phyloP scores from a whole-genome alignment of 2,329 filamentous ascomycete species.

The Ophiostoma sp. region DNA sequence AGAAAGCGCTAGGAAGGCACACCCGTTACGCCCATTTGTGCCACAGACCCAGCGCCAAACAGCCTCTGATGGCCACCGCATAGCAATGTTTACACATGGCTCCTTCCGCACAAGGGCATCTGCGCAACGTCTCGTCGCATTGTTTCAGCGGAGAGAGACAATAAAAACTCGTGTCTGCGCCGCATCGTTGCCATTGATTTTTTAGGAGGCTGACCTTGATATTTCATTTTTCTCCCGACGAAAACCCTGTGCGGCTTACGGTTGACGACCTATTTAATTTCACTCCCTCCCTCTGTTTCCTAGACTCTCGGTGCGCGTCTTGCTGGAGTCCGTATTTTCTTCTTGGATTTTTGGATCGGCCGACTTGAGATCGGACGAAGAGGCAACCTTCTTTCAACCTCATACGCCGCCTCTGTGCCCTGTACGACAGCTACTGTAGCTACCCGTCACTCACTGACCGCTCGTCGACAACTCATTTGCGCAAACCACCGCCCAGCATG shows the following conservation, averaged over 20 bases:
- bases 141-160: too few relatives aligned
- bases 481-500: constrained; percentile 37
- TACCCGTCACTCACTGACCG: neutral
- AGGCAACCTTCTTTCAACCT: neutral
- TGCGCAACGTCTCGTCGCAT: neutral
- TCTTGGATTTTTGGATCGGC: neutral
- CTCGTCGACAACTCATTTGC: neutral
- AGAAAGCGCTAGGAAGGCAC: neutral
- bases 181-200: neutral
- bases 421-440: neutral
- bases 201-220: neutral
- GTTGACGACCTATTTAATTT: neutral
- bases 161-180: neutral
- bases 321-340: neutral
- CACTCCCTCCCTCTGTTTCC: neutral
- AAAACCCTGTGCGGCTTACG: neutral
- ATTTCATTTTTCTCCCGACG: neutral
- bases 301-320: neutral
- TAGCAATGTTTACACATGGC: constrained; percentile 7
- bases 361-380: neutral
- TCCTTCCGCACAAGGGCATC: neutral
- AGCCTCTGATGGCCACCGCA: neutral
- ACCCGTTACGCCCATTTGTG: neutral
- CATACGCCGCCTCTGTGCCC: neutral
- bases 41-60: neutral